Evolutionary conservation across 352 stramenopile genomes (phyloP), one percentile per base, ranked within the genome.

Genomic region (Porosira glacialis): DNA sequence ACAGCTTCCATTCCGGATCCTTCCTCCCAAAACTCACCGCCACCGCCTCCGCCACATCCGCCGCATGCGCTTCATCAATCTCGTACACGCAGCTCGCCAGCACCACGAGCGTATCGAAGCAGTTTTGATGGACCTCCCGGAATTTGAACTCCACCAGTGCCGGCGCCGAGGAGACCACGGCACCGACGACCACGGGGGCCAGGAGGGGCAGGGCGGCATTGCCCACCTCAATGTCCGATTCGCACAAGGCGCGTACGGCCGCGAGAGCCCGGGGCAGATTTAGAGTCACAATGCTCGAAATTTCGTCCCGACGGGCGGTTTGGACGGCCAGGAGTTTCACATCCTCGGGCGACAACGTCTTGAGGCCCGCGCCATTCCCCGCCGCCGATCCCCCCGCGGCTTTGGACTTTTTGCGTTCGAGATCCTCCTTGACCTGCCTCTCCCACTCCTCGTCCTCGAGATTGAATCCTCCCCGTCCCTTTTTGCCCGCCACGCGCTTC

Each of bases 401-500:
- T n/a, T n/a, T n/a, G 2, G 31, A 27, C 11, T 59, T 45, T 27
- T 48, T 47, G 10, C 48, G 30, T 13, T 6, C 51, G 21, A 55
- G 24, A n/a, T 92, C 87, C 43, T 87, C 89, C 57, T 89, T 91
- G 0, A 91, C 73, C 57, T 92, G 75, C 11, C 72, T 33, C 38
- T 92, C 87, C 87, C 87, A 92, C 70, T 90, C 84, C 55, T 91
- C 87, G 11, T 91, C 85, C 51, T 87, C 83, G 35, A 79, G 70
- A 8, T 52, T 33, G 57, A 56, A 63, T 26, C 62, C 81, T 48
- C 64, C 81, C 63, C 67, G 70, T 7, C 41, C 52, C 6, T 50
- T 57, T 38, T 64, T 81, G 24, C 8, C 21, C 48, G 76, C 75
- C 31, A 70, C 71, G 2, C 7, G 63, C 59, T 80, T 83, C 57